Conservation (phyloP, 2,329 filamentous ascomycete species). For the Paraphaeosphaeria minitans region DNA sequence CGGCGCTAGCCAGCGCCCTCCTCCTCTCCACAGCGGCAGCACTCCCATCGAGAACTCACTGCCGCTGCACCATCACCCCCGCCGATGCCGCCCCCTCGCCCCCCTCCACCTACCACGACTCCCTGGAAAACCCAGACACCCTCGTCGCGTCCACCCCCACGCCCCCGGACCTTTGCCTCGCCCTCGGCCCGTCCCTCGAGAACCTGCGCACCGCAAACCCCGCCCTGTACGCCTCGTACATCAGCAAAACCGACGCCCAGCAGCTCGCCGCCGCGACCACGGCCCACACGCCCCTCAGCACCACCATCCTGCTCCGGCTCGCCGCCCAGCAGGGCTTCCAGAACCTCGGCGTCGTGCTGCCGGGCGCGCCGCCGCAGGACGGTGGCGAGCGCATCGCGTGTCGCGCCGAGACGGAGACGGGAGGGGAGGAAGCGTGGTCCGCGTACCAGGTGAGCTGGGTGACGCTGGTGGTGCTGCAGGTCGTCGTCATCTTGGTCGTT, state of each 20-base stretch:
- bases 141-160: slow-evolving; percentile 24
- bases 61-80: slow-evolving; percentile 35
- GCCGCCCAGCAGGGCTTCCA: slow-evolving; percentile 11
- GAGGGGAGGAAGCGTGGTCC: slow-evolving; percentile 7
- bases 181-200: slow-evolving; percentile 34
- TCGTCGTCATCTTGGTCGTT: slow-evolving; percentile 34
- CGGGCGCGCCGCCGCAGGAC: slow-evolving; percentile 5
- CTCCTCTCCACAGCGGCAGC: slow-evolving; percentile 24
- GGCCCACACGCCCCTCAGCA: slow-evolving; percentile 23
- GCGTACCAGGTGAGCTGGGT: slow-evolving; percentile 31
- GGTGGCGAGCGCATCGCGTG: slow-evolving; percentile 15
- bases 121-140: slow-evolving; percentile 11
- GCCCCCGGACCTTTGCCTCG: slow-evolving; percentile 26
- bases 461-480: slow-evolving; percentile 32
- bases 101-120: slow-evolving; percentile 4
- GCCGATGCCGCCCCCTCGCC: slow-evolving; percentile 12
- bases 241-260: slow-evolving; percentile 12
- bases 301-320: slow-evolving; percentile 26
- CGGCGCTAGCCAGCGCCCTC: slow-evolving; percentile 1
- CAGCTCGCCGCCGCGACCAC: not conserved
- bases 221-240: slow-evolving; percentile 33
- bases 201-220: slow-evolving; percentile 30
- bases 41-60: slow-evolving; percentile 33
- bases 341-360: slow-evolving; percentile 7
- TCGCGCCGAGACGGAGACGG: slow-evolving; percentile 33